Percentiles rank a stretch among this genome's conserved stretches.
Evolutionary conservation across 495 filamentous ascomycete species (phyloP).

Genomic region (Penicillium atrosanguineum): DNA sequence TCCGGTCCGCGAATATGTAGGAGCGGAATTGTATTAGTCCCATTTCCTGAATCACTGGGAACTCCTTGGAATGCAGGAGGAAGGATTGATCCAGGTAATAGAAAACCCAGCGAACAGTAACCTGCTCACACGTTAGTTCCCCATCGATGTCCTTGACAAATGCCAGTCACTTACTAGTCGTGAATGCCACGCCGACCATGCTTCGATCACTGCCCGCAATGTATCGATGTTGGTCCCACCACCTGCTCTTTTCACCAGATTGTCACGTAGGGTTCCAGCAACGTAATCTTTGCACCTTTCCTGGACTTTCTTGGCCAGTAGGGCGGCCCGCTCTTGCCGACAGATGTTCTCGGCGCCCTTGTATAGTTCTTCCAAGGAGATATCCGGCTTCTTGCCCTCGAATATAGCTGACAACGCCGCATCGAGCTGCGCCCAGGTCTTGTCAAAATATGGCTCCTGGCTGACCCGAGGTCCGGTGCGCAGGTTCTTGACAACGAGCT

Average conservation of each 20-base stretch:
- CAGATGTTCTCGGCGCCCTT: conserved; percentile 88
- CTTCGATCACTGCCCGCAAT: conserved; percentile 59
- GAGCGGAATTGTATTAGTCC: conserved; percentile 56
- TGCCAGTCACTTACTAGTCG: conserved; percentile 58
- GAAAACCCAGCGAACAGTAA: conserved; percentile 78
- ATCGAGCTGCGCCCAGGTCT: conserved; percentile 68
- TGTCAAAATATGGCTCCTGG: conserved; percentile 69
- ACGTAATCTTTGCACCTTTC: conserved; percentile 64
- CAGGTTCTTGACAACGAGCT: conserved; percentile 84
- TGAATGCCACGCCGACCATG: conserved; percentile 77
- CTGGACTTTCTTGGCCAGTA: conserved; percentile 60
- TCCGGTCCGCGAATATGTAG: conserved; percentile 52
- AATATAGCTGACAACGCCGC: conserved; percentile 73
- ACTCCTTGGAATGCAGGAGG: conserved; percentile 63
- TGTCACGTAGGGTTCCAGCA: conserved; percentile 49
- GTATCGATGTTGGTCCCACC: conserved; percentile 57
- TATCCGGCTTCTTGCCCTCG: conserved; percentile 52
- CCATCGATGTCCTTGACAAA: not conserved
- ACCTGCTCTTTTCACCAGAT: conserved; percentile 48
- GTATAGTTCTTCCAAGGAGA: conserved; percentile 84
- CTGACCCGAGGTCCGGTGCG: conserved; percentile 55
- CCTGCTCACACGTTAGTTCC: conserved; percentile 42
- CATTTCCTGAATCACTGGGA: conserved; percentile 57
- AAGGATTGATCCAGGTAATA: conserved; percentile 90
- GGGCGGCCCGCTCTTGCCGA: conserved; percentile 65